Evolutionary conservation across 2,329 filamentous ascomycete genomes (phyloP), one percentile per base, ranked within the genome.

Genomic region (Periconia macrospinosa): DNA sequence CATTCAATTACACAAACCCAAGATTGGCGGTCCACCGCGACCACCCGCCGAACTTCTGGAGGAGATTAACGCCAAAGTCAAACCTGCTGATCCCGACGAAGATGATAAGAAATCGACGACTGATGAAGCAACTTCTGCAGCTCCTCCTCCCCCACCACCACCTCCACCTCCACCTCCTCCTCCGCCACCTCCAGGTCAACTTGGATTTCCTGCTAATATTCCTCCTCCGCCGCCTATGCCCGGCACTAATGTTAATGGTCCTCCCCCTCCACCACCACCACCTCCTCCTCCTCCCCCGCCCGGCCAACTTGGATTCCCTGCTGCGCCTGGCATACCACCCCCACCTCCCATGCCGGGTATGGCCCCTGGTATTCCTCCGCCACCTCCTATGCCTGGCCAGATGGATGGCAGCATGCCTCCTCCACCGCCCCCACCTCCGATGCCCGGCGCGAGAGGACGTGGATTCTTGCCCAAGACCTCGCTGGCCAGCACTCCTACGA

Each of bases 1-100:
- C 47, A 84, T 96, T 53, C 84, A 94, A 72, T 85, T 93, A 75
- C 88, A 85, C 70, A 84, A 91, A 57, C 91, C 91, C 2, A 84
- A 83, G 67, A 78, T 87, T 68, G 80, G 81, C 55, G 75, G 80
- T 41, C 73, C 83, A 75, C 19, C 19, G 30, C 53, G 53, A 27
- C 74, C 91, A 79, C 81, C 87, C 78, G 78, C 86, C 80, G 78
- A 86, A 69, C 72, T 93, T 76, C 68, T 88, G 79, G 76, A 81
- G 78, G 81, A 96, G 74, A 87, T 96, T 61, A 83, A 86, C 33
- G 84, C 86, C 47, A 94, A 89, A 75, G 83, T 93, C 66, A 88
- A 87, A 75, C 84, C 79, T 56, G 90, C 88, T 68, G 89, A 92
- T 63, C 88, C 86, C 30, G 87, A 89, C 62, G 84, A 85, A 50